Percentiles rank a stretch among this genome's conserved stretches.
Conservation (phyloP, 345 rosid genomes). For the Litchi chinensis region DNA sequence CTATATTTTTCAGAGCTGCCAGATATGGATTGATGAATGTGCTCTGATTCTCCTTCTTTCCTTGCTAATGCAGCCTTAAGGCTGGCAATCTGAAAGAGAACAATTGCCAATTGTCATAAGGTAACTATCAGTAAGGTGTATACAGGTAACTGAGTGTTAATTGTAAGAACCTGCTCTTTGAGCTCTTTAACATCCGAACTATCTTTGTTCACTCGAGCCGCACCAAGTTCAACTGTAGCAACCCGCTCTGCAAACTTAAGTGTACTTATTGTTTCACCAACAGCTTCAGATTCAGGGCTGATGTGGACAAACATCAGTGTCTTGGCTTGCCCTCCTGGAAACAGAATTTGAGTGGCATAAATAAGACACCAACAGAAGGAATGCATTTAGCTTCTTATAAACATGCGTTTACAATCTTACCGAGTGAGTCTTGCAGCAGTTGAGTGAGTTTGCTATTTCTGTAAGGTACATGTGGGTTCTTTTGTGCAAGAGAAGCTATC, state of each 20-base stretch:
- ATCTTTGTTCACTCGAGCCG: conserved; percentile 87
- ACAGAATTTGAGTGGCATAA: conserved; percentile 18
- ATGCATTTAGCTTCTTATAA: conserved; percentile 8
- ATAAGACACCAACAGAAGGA: not conserved
- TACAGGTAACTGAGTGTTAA: not conserved
- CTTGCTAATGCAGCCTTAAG: conserved; percentile 82
- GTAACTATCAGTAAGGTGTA: not conserved
- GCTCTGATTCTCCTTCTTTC: conserved; percentile 65
- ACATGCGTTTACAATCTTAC: conserved; percentile 37
- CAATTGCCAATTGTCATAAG: conserved; percentile 3
- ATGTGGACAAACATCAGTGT: conserved; percentile 97
- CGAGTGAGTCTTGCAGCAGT: conserved; percentile 94
- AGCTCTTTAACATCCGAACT: conserved; percentile 81
- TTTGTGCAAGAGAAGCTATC: conserved; percentile 95
- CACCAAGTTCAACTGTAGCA: conserved; percentile 93
- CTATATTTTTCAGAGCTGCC: conserved; percentile 55
- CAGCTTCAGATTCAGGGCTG: conserved; percentile 87
- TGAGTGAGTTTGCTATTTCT: conserved; percentile 98
- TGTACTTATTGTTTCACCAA: conserved; percentile 91
- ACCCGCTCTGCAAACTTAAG: conserved; percentile 97
- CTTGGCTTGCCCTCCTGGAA: conserved; percentile 96
- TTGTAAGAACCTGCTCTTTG: conserved; percentile 69
- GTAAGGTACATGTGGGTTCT: conserved; percentile 95
- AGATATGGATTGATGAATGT: conserved; percentile 41
- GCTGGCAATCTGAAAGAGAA: conserved; percentile 59